Conservation (phyloP, 148 eudicot species). For the Rhododendron ferrugineum region DNA sequence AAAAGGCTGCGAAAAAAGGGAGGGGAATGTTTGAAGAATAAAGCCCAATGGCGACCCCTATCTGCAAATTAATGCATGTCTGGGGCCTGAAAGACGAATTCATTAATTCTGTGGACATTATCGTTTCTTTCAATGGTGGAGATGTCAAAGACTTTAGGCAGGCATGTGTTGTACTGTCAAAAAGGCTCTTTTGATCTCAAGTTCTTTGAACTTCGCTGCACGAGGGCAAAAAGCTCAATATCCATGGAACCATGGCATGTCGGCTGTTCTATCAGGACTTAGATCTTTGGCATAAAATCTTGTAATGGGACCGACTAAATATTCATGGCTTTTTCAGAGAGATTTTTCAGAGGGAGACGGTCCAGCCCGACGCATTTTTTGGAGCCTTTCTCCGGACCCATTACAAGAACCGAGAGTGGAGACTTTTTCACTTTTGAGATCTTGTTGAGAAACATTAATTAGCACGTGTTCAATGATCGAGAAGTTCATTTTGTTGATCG, state of each 20-base stretch:
- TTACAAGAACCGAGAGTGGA: background rate
- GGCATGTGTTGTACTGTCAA: background rate
- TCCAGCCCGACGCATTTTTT: background rate
- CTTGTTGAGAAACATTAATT: background rate
- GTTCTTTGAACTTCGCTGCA: background rate
- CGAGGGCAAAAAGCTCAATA: background rate
- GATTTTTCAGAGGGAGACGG: background rate
- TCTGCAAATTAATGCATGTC: background rate
- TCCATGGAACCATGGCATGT: background rate
- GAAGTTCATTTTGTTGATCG: too few species aligned
- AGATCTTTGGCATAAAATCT: constrained; percentile 5
- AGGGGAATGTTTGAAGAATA: constrained; percentile 7
- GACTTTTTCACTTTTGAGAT: background rate
- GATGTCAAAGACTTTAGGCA: background rate
- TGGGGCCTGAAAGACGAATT: background rate
- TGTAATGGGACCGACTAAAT: background rate
- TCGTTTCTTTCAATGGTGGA: background rate
- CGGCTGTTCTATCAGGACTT: background rate
- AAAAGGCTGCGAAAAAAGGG: constrained; percentile 1
- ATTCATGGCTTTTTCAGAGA: background rate
- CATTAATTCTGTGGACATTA: background rate
- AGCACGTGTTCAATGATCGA: too few species aligned
- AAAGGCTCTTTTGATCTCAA: background rate
- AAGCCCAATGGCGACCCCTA: constrained; percentile 4
- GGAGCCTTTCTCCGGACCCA: background rate